Evolutionary conservation across 1,284 basidiomycete genomes (phyloP), one percentile per base, ranked within the genome.

Genomic region (Phlebopus sp.): DNA sequence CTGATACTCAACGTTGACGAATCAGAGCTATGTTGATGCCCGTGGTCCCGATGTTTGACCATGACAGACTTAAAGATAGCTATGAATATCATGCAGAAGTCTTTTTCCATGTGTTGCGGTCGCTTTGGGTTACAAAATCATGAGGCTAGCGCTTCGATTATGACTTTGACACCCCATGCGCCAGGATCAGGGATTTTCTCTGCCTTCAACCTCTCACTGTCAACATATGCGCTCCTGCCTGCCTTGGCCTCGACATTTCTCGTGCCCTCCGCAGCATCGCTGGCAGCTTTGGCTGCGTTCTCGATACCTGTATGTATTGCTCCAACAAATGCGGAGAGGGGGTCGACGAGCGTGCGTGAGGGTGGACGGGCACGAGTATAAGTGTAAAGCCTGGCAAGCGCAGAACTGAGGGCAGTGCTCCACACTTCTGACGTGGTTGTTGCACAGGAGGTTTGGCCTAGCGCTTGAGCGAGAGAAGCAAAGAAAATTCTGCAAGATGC

Each of bases 301-400:
- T 61, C 62, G 36, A 84, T 72, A 51, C 76, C 73, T 34, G 61
- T 57, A 13, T 70, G 69, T 27, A 69, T 54, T 1, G 68, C 56
- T 38, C 67, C 72, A 44, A 89, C 75, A 67, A 97, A 96, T 2
- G 91, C 89, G n/a, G 82, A 77, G 17, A 97, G 78, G 2, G 94
- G 93, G 68, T 97, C 94, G 37, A 97, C 79, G 27, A 97, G 81
- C 2, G 93, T 97, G 56, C 94, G 82, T 9, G 90, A 92, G 4
- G 94, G 94, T 1, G 86, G 86, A 18, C 94, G 82, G 5, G 94
- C 94, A 37, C 83, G 81, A 1, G 93, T 96, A 72, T 95, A 97
- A 19, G 82, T 84, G 71, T 90, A 93, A 21, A 97, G 70, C 48
- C 82, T 84, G 18, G 68, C 67, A 37, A 92, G 77, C 4, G 94